These are phyloP conservation scores for Kuraishia capsulata DNA, from an alignment of 805 yeast genomes.

Conservation along the genomic window DNA sequence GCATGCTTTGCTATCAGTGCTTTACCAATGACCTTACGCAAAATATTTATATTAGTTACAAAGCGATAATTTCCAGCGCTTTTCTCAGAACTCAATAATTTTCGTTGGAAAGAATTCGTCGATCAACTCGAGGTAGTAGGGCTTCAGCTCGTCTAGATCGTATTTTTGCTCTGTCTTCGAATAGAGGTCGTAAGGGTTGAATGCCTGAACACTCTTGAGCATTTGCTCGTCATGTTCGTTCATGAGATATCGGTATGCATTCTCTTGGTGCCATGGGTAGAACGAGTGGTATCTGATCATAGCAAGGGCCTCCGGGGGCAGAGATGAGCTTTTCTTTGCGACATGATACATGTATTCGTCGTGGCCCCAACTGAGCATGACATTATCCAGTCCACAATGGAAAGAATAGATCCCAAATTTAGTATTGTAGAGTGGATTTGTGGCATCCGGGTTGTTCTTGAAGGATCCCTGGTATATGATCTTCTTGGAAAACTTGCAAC, in stretches of 20 bases:
- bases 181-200: conserved; percentile 61
- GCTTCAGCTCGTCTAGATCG: conserved; percentile 41
- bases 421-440: conserved; percentile 55
- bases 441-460: conserved; percentile 47
- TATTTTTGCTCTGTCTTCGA: conserved; percentile 46
- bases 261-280: conserved; percentile 71
- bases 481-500: conserved; percentile 52
- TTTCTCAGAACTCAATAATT: conserved; percentile 40
- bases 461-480: conserved; percentile 56
- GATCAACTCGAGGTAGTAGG: conserved; percentile 52
- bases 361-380: conserved; percentile 73
- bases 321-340: conserved; percentile 52
- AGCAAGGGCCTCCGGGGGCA: conserved; percentile 61
- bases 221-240: conserved; percentile 50
- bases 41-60: too few relatives aligned
- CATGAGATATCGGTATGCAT: conserved; percentile 58
- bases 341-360: conserved; percentile 73
- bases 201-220: conserved; percentile 55
- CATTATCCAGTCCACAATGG: conserved; percentile 59
- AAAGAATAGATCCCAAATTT: conserved; percentile 59
- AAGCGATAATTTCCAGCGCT: too few relatives aligned
- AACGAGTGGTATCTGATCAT: conserved; percentile 72
- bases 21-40: too few relatives aligned
- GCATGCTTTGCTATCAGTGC: too few relatives aligned
- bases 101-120: conserved; percentile 58